Percentiles rank a stretch among this genome's conserved stretches.
These are phyloP conservation scores for Chloromonas sp. DNA, from an alignment of 163 green algal species.

Conservation along the genomic window DNA sequence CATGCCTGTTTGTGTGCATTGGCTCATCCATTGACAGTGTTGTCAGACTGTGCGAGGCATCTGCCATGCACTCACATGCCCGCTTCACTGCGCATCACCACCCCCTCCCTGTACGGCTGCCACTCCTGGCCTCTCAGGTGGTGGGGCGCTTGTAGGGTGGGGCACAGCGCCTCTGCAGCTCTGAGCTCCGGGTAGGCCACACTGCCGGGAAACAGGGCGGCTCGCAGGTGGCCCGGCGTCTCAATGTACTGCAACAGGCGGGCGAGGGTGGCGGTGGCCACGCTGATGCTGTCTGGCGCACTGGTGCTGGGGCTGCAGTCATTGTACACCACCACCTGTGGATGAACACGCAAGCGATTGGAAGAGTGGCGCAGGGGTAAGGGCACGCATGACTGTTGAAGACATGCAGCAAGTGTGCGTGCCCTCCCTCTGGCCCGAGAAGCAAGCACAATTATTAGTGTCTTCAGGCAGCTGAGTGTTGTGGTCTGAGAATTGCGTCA, in stretches of 20 bases:
- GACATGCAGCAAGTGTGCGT: no score
- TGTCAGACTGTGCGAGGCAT: not conserved
- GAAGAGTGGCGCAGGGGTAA: no score
- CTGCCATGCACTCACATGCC: slow-evolving; percentile 9
- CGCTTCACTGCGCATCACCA: slow-evolving; percentile 41
- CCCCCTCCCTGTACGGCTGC: slow-evolving; percentile 74
- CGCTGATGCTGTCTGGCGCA: slow-evolving; percentile 26
- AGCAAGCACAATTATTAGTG: no score
- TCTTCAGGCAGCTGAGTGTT: no score
- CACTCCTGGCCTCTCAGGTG: slow-evolving; percentile 79
- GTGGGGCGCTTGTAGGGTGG: slow-evolving; percentile 78
- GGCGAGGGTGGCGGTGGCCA: slow-evolving; percentile 66
- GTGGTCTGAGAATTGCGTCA: no score
- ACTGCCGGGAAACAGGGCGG: not conserved
- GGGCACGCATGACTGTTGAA: no score
- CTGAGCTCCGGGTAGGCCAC: slow-evolving; percentile 29
- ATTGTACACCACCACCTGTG: slow-evolving; percentile 48
- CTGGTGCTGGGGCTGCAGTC: slow-evolving; percentile 20
- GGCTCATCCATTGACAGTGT: no score
- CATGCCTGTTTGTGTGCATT: no score
- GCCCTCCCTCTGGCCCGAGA: no score
- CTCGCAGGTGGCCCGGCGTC: slow-evolving; percentile 44
- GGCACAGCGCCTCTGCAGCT: slow-evolving; percentile 52
- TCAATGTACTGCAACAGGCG: slow-evolving; percentile 82
- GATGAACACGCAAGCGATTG: no score